A percentile compares a stretch with the other conserved stretches of the same genome.
Evolutionary conservation across 1,284 basidiomycete species (phyloP).

Genomic region (Pyrrhoderma lamaoense): DNA sequence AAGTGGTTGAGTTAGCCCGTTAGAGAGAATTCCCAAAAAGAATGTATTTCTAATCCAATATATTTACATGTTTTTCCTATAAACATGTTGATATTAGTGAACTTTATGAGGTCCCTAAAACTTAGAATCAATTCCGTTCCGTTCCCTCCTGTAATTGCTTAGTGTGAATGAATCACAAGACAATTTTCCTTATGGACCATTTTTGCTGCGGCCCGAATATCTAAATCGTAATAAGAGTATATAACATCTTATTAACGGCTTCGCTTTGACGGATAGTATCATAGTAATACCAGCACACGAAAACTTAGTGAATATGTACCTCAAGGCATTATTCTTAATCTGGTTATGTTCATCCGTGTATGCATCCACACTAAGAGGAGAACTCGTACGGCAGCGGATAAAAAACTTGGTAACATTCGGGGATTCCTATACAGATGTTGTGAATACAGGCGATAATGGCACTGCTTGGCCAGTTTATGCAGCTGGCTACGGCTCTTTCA

Average conservation of each 20-base stretch:
- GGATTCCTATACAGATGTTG: constrained; percentile 40
- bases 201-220: too few species aligned
- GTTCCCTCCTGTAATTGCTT: background rate
- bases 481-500: constrained; percentile 31
- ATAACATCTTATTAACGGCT: too few species aligned
- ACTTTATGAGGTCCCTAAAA: too few species aligned
- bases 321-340: background rate
- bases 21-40: too few species aligned
- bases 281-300: too few species aligned
- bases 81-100: too few species aligned
- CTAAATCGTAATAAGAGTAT: too few species aligned
- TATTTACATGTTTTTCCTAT: too few species aligned
- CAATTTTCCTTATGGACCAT: background rate
- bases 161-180: background rate
- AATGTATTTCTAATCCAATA: too few species aligned
- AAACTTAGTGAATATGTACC: background rate
- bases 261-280: too few species aligned
- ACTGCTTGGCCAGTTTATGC: constrained; percentile 40
- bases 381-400: constrained; percentile 20
- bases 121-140: too few species aligned
- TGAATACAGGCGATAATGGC: constrained; percentile 30
- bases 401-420: constrained; percentile 39
- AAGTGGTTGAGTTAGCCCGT: constrained; percentile 25
- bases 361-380: background rate
- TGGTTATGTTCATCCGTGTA: background rate